Percentiles rank a stretch among this genome's conserved stretches.
These are phyloP conservation scores for Diplodia mutila DNA, from an alignment of 2,329 filamentous ascomycete genomes.

Conservation along the genomic window DNA sequence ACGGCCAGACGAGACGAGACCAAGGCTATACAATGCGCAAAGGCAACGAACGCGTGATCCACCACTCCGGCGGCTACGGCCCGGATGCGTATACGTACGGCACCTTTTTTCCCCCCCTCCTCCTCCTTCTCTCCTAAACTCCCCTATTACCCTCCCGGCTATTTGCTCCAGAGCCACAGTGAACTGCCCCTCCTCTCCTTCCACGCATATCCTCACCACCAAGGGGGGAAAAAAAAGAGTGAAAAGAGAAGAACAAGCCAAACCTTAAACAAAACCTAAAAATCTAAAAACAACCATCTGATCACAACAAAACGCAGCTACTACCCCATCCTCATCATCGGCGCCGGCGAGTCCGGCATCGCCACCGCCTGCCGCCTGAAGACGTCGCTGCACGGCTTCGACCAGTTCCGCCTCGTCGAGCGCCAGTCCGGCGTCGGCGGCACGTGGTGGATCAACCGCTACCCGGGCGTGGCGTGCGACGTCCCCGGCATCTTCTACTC, in stretches of 20 bases:
- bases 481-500: slow-evolving; percentile 61
- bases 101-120: background rate
- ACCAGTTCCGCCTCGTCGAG: slow-evolving; percentile 66
- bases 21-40: background rate
- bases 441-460: slow-evolving; percentile 67
- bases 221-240: too few relatives aligned
- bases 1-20: background rate
- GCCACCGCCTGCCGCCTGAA: slow-evolving; percentile 64
- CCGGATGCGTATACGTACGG: slow-evolving; percentile 42
- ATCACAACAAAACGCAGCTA: slow-evolving; percentile 31
- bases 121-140: background rate
- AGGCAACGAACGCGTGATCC: slow-evolving; percentile 35
- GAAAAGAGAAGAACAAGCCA: too few relatives aligned
- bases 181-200: background rate
- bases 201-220: background rate
- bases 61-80: slow-evolving; percentile 43
- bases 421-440: slow-evolving; percentile 62
- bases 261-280: too few relatives aligned
- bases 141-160: background rate
- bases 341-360: slow-evolving; percentile 66
- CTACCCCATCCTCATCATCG: slow-evolving; percentile 60
- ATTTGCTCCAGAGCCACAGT: background rate
- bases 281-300: too few relatives aligned
- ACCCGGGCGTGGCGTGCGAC: slow-evolving; percentile 61
- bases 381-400: slow-evolving; percentile 59